Percentiles rank a stretch among this genome's conserved stretches.
Conservation (phyloP, 2,329 filamentous ascomycete genomes). For the Colletotrichum caudatum region DNA sequence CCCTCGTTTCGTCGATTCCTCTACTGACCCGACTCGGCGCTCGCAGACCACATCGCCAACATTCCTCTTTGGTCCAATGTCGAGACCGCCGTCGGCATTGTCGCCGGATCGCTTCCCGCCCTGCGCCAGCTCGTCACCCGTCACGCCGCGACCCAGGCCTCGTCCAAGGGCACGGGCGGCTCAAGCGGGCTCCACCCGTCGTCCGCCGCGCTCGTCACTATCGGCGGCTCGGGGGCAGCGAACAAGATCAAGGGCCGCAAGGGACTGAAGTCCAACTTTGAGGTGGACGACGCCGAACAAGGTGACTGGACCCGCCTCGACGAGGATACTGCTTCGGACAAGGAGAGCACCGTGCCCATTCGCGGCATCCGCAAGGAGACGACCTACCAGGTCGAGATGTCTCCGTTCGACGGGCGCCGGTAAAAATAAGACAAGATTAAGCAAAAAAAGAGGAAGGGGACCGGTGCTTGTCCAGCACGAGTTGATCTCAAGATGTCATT, state of each 20-base stretch:
- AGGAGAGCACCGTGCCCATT: slow-evolving; percentile 41
- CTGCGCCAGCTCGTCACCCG: slow-evolving; percentile 35
- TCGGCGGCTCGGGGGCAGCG: slow-evolving; percentile 35
- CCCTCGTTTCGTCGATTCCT: background rate
- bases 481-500: background rate
- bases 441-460: background rate
- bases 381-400: slow-evolving; percentile 30
- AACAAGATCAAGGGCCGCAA: slow-evolving; percentile 36
- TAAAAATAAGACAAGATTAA: no score
- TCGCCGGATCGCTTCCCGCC: slow-evolving; percentile 42
- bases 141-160: background rate
- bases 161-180: slow-evolving; percentile 17
- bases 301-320: slow-evolving; percentile 42
- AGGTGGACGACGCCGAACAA: slow-evolving; percentile 23
- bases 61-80: slow-evolving; percentile 43
- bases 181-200: slow-evolving; percentile 7
- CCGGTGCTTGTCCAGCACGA: background rate
- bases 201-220: slow-evolving; percentile 37
- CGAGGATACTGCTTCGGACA: slow-evolving; percentile 38
- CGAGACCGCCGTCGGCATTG: slow-evolving; percentile 42
- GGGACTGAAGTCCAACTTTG: slow-evolving; percentile 33
- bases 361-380: slow-evolving; percentile 36
- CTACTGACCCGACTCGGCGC: background rate
- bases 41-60: slow-evolving; percentile 44
- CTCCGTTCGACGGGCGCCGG: background rate